Percentiles rank a stretch among this genome's conserved stretches.
Conservation (phyloP, 208 protist species). For the Trypanosoma conorhini region DNA sequence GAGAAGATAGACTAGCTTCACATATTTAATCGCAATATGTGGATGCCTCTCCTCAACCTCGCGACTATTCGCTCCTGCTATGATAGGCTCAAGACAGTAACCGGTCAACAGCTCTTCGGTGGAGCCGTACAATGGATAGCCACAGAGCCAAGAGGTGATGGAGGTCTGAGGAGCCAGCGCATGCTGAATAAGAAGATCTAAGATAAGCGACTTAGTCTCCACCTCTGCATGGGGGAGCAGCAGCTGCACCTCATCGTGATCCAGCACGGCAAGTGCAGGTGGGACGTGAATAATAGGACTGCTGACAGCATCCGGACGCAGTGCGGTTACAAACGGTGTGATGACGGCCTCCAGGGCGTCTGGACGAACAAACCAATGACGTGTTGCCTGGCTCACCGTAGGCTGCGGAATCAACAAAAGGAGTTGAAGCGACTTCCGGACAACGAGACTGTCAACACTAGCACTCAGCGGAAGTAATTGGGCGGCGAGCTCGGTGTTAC, state of each 20-base stretch:
- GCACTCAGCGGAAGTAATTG: conserved; percentile 54
- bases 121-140: conserved; percentile 30
- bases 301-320: conserved; percentile 23
- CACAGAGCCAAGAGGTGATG: conserved; percentile 36
- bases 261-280: conserved; percentile 67
- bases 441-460: conserved; percentile 52
- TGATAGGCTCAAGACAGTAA: conserved; percentile 54
- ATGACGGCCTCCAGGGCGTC: conserved; percentile 38
- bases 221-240: conserved; percentile 25
- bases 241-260: conserved; percentile 43
- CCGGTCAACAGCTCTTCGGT: conserved; percentile 19
- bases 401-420: conserved; percentile 55
- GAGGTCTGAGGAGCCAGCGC: conserved; percentile 29
- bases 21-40: conserved; percentile 78
- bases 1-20: conserved; percentile 74
- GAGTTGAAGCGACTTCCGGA: conserved; percentile 58
- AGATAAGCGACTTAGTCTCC: conserved; percentile 65
- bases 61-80: conserved; percentile 54
- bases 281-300: conserved; percentile 44
- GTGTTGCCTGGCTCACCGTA: conserved; percentile 53
- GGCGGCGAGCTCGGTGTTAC: conserved; percentile 56
- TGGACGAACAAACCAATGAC: conserved; percentile 47
- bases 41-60: conserved; percentile 53
- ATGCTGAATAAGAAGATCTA: conserved; percentile 83
- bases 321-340: conserved; percentile 31